Base-by-base conservation (phyloP, 2,329 filamentous ascomycete genomes). In the Helicocarpus griseus region DNA sequence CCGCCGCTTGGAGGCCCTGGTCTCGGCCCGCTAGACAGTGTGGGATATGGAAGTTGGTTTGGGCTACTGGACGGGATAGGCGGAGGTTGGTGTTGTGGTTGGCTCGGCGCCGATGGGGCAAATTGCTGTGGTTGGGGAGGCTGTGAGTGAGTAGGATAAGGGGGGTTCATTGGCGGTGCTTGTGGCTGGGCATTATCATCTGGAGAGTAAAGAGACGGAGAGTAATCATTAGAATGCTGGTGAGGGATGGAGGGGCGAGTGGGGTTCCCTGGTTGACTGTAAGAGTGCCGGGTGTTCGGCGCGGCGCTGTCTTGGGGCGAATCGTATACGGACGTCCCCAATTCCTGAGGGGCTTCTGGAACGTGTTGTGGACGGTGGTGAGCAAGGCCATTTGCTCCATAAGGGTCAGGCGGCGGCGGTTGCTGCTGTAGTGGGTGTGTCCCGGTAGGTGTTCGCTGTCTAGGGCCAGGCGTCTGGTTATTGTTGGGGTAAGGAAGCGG, bases 271-370 rank as follows among this genome's bases (percentile, higher is more conserved):
- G 57, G 50, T 14, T 61, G 57, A 11, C 62, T 60, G 50, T 68
- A 72, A 17, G 64, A 61, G 50, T 67, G 62, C 41, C 68, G 64
- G 51, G 65, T 60, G 33, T 55, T 53, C 49, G 57, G 49, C 28
- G 57, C 47, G 28, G 58, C 53, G 44, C 62, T 63, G 19, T 71
- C 79, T 36, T 86, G 77, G 39, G 86, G 86, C 3, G 85, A 86
- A 66, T 89, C 85, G 62, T 89, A 90, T 8, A 80, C 81, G 1
- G 85, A 86, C 0, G 86, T 89, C 24, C 86, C 84, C 44, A 91
- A 74, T 69, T 91, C 87, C 68, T 90, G 87, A 0, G 86, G 82
- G 56, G 81, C 80, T 26, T 83, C 82, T 59, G 85, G 86, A 9
- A 80, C 85, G 65, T 81, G 85, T 61, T 83, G 79, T 3, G 82